phyloP scores from a whole-genome alignment of 179 eudicot genomes.

The Carnegiea gigantea region DNA sequence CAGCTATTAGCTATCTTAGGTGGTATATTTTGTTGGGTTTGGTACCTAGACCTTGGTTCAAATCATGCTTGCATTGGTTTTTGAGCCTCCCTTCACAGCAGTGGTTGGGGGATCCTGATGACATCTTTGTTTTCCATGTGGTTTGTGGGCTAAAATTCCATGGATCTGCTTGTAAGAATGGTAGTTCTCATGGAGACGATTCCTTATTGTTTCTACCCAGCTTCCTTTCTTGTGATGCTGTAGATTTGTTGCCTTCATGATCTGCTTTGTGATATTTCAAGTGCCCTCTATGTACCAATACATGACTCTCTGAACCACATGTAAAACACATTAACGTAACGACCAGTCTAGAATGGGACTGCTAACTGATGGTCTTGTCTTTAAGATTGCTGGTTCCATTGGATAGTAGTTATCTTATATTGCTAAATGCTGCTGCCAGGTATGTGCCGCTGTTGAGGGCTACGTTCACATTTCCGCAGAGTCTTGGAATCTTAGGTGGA shows the following conservation, averaged over 20 bases:
- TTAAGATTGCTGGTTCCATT: neutral
- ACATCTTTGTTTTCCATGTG: neutral
- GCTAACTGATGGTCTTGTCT: neutral
- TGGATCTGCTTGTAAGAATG: neutral
- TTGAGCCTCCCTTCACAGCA: neutral
- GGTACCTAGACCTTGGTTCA: neutral
- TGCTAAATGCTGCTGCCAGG: conserved; percentile 38
- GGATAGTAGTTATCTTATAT: neutral
- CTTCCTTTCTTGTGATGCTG: neutral
- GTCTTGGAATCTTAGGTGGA: conserved; percentile 96
- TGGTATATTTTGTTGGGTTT: neutral
- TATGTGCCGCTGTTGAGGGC: conserved; percentile 78
- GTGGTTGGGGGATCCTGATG: neutral
- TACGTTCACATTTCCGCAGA: conserved; percentile 88
- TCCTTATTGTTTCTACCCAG: neutral
- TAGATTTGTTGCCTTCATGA: neutral
- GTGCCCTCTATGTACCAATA: neutral
- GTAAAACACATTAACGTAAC: neutral
- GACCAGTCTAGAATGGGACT: neutral
- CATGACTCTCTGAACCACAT: neutral
- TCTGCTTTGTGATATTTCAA: neutral
- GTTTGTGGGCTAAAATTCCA: neutral
- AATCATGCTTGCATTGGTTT: neutral
- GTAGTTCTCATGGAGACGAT: neutral
- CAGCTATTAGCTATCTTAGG: neutral